Conservation (phyloP, 2,329 filamentous ascomycete species). For the Neonectria neomacrospora region DNA sequence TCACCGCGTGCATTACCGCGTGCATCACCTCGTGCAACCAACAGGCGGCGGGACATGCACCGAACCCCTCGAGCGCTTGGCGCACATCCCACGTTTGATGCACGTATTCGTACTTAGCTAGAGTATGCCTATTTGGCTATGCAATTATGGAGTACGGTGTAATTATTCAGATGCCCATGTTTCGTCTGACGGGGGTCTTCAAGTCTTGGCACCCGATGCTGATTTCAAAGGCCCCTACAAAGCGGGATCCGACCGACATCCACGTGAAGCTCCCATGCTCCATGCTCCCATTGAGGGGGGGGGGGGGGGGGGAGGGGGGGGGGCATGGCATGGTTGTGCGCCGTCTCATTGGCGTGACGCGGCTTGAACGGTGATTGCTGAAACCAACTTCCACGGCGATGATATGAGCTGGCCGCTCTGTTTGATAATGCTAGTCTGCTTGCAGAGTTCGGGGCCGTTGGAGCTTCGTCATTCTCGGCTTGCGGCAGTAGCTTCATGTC, state of each 20-base stretch:
- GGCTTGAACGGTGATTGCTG: conserved; percentile 32
- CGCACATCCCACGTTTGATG: conserved; percentile 8
- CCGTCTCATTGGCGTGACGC: conserved; percentile 34
- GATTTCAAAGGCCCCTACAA: conserved; percentile 9
- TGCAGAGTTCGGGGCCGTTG: conserved; percentile 7
- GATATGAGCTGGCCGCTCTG: conserved; percentile 28
- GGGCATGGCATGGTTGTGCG: conserved; percentile 34
- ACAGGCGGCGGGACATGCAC: conserved; percentile 3
- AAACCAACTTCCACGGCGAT: conserved; percentile 30
- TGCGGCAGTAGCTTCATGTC: conserved; percentile 13
- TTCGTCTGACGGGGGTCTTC: conserved; percentile 3
- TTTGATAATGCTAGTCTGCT: conserved; percentile 9
- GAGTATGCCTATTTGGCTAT: background rate
- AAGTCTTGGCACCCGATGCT: conserved; percentile 17
- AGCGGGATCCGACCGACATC: conserved; percentile 13
- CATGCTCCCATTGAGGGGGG: too few species aligned
- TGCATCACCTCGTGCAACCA: background rate
- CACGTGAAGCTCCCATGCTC: conserved; percentile 30
- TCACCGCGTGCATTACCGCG: background rate
- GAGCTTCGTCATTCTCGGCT: conserved; percentile 21
- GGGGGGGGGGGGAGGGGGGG: too few species aligned
- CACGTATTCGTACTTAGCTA: conserved; percentile 21
- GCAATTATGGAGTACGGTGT: conserved; percentile 8
- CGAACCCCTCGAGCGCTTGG: conserved; percentile 2
- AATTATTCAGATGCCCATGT: conserved; percentile 15